Evolutionary conservation across 2,329 filamentous ascomycete genomes (phyloP).

Genomic region (Claviceps paspali): DNA sequence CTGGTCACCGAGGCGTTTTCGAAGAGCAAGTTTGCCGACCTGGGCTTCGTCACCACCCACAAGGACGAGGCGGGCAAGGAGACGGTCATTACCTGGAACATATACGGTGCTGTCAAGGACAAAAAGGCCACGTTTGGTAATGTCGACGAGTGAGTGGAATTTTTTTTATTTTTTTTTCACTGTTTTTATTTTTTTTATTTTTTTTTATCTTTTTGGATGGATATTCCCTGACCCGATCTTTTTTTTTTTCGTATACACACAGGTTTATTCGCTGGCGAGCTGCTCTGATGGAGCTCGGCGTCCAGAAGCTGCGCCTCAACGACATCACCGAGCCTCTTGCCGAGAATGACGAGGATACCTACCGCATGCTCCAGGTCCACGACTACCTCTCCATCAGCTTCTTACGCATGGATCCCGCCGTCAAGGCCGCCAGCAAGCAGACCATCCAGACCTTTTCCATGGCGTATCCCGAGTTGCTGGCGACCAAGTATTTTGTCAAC

Average conservation of each 20-base stretch:
- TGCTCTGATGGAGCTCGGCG: conserved; percentile 75
- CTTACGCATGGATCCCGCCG: conserved; percentile 60
- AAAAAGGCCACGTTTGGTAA: conserved; percentile 73
- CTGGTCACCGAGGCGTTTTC: conserved; percentile 50
- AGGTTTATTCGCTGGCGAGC: conserved; percentile 86
- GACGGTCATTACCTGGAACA: conserved; percentile 72
- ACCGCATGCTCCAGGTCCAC: conserved; percentile 85
- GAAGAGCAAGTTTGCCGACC: conserved; percentile 53
- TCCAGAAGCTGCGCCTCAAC: conserved; percentile 57
- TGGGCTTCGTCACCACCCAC: conserved; percentile 73
- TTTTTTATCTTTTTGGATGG: no score
- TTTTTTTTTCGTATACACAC: no score
- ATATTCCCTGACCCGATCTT: no score
- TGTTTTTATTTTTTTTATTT: no score
- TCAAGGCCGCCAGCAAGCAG: conserved; percentile 63
- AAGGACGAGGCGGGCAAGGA: conserved; percentile 38
- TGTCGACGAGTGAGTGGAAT: conserved; percentile 58
- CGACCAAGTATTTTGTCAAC: conserved; percentile 89
- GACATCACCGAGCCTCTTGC: conserved; percentile 56
- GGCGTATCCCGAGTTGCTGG: conserved; percentile 76
- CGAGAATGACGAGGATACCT: conserved; percentile 62
- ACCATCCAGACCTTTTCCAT: conserved; percentile 69
- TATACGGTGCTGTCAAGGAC: conserved; percentile 78
- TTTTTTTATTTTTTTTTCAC: no score
- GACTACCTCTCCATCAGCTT: conserved; percentile 85